phyloP scores from a whole-genome alignment of 2,329 filamentous ascomycete species.

The Colletotrichum viniferum region DNA sequence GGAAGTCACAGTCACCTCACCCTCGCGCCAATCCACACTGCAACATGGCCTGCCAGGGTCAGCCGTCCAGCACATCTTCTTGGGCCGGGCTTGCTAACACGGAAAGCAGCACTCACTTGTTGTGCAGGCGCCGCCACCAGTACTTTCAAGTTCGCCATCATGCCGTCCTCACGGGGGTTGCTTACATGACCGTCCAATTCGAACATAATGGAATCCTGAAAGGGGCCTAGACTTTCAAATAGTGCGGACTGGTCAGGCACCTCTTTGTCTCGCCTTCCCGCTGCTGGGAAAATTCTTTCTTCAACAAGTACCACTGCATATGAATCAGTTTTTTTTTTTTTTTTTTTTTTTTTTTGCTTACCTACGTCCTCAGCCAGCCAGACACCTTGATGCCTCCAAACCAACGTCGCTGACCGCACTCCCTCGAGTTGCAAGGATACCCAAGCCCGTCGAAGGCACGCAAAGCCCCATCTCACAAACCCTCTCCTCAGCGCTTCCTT shows the following conservation, averaged over 20 bases:
- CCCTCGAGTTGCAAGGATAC: background rate
- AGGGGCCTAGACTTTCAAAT: background rate
- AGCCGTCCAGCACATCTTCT: constrained; percentile 18
- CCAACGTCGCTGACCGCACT: background rate
- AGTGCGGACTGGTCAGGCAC: constrained; percentile 4
- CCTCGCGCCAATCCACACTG: background rate
- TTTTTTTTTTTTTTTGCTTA: background rate
- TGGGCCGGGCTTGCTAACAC: background rate
- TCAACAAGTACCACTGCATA: background rate
- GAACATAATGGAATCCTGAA: background rate
- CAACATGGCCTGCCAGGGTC: background rate
- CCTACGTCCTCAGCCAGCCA: background rate
- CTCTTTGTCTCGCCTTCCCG: background rate
- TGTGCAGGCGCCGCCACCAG: background rate
- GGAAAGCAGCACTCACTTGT: background rate
- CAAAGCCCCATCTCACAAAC: background rate
- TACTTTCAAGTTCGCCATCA: background rate
- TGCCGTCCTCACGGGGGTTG: background rate
- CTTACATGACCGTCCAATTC: background rate
- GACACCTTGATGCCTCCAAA: background rate
- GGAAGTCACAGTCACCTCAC: background rate
- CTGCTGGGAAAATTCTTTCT: background rate
- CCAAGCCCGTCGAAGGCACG: background rate
- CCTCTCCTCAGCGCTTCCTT: background rate
- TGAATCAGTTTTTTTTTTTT: background rate